A percentile compares a stretch with the other conserved stretches of the same genome.
phyloP scores from a whole-genome alignment of 2,329 filamentous ascomycete species.

The Colletotrichum kahawae region DNA sequence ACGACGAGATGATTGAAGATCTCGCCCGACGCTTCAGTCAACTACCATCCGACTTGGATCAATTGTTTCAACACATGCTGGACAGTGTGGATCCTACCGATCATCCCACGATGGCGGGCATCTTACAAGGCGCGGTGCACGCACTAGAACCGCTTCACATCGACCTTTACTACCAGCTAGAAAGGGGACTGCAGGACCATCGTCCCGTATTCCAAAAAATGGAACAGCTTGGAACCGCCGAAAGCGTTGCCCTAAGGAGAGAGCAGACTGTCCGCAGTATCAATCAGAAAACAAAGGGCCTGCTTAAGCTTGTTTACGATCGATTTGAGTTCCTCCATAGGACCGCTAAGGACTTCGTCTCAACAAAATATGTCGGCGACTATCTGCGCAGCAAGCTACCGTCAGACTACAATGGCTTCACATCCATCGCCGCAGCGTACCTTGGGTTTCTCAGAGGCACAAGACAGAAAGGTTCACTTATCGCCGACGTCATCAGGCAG shows the following conservation, averaged over 20 bases:
- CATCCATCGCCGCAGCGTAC: not conserved
- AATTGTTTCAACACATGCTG: not conserved
- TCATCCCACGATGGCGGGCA: not conserved
- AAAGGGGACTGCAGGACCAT: not conserved
- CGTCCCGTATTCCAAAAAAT: rapidly evolving
- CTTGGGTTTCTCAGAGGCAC: not conserved
- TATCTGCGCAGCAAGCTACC: not conserved
- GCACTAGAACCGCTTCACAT: not conserved
- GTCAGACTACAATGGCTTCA: not conserved
- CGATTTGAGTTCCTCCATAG: not conserved
- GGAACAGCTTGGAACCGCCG: not conserved
- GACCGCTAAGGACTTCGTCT: not conserved
- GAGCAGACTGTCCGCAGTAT: not conserved
- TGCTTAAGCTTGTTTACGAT: not conserved
- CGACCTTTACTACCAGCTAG: not conserved
- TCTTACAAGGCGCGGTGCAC: not conserved
- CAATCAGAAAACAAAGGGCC: not conserved
- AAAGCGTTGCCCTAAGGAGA: not conserved
- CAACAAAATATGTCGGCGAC: not conserved
- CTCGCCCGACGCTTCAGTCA: not conserved
- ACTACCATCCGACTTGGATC: not conserved
- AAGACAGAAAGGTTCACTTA: not conserved
- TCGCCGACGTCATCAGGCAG: not conserved
- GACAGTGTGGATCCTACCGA: not conserved
- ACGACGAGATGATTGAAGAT: not conserved